Evolutionary conservation across 345 rosid genomes (phyloP), one percentile per base, ranked within the genome.

Genomic region (Moricandia arvensis): DNA sequence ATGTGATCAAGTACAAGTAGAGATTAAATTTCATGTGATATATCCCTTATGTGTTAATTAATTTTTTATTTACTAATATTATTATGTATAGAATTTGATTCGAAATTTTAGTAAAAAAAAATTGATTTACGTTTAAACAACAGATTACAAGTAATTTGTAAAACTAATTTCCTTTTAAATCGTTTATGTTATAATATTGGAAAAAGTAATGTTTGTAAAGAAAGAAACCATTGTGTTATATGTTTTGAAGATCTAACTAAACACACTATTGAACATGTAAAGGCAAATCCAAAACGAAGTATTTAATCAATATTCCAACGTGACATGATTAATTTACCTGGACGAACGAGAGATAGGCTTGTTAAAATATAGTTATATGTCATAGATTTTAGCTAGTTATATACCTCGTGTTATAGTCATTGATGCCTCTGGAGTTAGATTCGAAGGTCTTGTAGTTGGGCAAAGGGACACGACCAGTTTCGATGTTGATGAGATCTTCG

Each of bases 1-100:
- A 81, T 82, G 87, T 83, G 86, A 81, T 75, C 78, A 75, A 71
- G 69, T 76, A 72, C 73, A 75, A 71, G 71, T 30, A 47, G 59
- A 79, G 93, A 86, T 92, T 87, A 84, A 72, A 80, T 81, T 78
- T 90, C 96, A 85, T 82, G 85, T 80, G 92, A 86, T 61, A 73
- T 75, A 72, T 59, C 73, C 57, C 69, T 57, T 78, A 68, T 81
- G 15, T 59, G 68, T 71, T 55, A 55, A 37, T 47, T 13, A 26
- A 16, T 68, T 34, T 61, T 24, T 51, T 75, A 34, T 21, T 9
- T 54, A 31, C 17, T 30, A 12, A 27, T 31, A 67, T 5, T 67
- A 27, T 27, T 65, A 74, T 13, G 16, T 43, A 43, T 43, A 13
- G 1, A 5, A 15, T 12, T 7, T 16, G 2, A 21, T 21, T 21